Evolutionary conservation across 208 protist species (phyloP).

Genomic region (Acanthamoeba polyphaga): DNA sequence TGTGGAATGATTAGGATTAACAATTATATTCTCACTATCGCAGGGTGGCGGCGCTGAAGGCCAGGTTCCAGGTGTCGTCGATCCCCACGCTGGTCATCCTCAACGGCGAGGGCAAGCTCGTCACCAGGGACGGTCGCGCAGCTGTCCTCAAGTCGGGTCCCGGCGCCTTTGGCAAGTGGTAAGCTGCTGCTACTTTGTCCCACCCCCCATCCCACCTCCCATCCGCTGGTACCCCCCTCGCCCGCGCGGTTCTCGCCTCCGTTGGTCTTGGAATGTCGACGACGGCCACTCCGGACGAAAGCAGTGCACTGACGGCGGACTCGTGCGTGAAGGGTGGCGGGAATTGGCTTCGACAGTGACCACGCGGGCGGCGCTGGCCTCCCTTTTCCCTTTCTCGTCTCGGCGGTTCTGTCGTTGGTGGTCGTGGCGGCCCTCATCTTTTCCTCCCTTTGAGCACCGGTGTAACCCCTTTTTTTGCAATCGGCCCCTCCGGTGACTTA

Average conservation of each 20-base stretch:
- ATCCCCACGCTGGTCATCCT: constrained; percentile 72
- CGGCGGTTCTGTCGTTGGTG: background rate
- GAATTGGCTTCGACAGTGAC: background rate
- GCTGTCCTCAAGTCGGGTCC: background rate
- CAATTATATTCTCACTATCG: too few relatives aligned
- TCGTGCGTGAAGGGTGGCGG: background rate
- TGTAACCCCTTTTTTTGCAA: too few relatives aligned
- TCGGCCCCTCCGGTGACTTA: too few relatives aligned
- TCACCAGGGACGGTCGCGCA: constrained; percentile 11
- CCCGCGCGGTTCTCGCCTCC: too few relatives aligned
- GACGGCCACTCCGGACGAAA: too few relatives aligned
- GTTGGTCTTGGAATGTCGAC: too few relatives aligned
- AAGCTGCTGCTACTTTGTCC: constrained; percentile 30
- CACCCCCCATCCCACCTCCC: too few relatives aligned
- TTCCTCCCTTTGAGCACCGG: background rate
- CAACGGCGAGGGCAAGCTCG: constrained; percentile 32
- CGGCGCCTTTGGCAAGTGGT: constrained; percentile 14
- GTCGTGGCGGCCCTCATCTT: background rate
- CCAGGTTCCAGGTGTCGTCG: background rate
- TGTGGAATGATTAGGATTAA: too few relatives aligned
- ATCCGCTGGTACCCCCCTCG: too few relatives aligned
- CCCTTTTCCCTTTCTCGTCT: background rate
- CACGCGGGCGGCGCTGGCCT: background rate
- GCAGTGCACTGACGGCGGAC: too few relatives aligned
- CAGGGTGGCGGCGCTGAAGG: constrained; percentile 20